Conservation (phyloP, 1,284 basidiomycete genomes). For the Rhodotorula sp. region DNA sequence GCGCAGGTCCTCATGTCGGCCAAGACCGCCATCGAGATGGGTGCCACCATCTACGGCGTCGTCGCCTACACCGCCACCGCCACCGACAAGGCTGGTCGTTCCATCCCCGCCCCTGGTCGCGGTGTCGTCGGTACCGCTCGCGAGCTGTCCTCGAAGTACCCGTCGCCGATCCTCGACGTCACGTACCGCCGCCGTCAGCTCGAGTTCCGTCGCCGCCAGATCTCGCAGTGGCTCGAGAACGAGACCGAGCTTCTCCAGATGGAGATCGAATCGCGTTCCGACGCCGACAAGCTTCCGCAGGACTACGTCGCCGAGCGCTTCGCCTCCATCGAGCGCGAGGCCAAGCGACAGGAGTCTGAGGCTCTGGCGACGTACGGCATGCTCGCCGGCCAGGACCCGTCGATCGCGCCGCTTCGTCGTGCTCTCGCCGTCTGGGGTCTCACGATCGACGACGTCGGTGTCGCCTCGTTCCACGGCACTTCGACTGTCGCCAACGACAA, state of each 20-base stretch:
- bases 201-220: constrained; percentile 86
- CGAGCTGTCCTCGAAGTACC: constrained; percentile 65
- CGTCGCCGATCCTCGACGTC: constrained; percentile 73
- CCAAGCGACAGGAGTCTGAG: constrained; percentile 84
- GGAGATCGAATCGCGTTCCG: constrained; percentile 62
- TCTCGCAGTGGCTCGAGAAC: constrained; percentile 87
- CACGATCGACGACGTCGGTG: constrained; percentile 80
- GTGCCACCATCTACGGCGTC: constrained; percentile 77
- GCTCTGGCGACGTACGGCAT: constrained; percentile 87
- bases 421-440: constrained; percentile 96
- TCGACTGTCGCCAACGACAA: constrained; percentile 98
- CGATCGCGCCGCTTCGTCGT: constrained; percentile 84
- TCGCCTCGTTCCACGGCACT: constrained; percentile 75
- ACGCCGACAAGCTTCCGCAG: constrained; percentile 52
- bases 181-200: constrained; percentile 88
- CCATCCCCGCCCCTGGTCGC: constrained; percentile 67
- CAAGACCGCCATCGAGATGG: constrained; percentile 90
- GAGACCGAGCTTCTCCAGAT: constrained; percentile 79
- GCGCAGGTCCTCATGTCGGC: constrained; percentile 97
- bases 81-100: constrained; percentile 53
- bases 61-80: constrained; percentile 96
- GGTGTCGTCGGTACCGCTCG: constrained; percentile 76
- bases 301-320: constrained; percentile 66
- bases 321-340: constrained; percentile 82
- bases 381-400: constrained; percentile 76